A percentile compares a stretch with the other conserved stretches of the same genome.
Evolutionary conservation across 306 rosid genomes (phyloP).

Genomic region (Sechiopsis laciniata): DNA sequence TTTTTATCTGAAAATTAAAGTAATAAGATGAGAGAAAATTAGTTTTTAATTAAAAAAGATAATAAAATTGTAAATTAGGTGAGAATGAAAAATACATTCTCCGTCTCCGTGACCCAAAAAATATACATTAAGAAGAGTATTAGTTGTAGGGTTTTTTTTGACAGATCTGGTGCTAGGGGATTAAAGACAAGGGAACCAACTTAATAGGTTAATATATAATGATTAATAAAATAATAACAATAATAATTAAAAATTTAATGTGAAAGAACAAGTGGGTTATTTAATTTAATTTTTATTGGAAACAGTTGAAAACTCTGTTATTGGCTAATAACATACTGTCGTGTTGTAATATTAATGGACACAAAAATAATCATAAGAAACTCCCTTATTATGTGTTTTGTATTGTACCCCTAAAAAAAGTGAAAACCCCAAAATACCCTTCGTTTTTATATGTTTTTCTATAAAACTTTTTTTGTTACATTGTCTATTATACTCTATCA

Average conservation of each 20-base stretch:
- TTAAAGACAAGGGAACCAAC: conserved; percentile 1
- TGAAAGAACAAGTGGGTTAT: neutral
- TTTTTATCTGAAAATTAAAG: no score
- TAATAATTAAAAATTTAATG: neutral
- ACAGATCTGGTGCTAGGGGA: neutral
- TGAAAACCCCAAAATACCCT: neutral
- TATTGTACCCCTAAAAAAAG: neutral
- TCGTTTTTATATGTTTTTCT: neutral
- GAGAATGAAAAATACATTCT: no score
- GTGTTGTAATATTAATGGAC: no score
- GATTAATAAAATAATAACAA: neutral
- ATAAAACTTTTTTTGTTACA: neutral
- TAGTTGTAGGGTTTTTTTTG: no score
- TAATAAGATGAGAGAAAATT: no score
- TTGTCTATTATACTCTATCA: neutral
- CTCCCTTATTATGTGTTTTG: neutral
- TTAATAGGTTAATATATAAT: neutral
- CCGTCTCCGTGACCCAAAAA: no score
- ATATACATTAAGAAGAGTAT: no score
- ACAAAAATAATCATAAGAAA: no score
- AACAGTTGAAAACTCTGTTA: no score
- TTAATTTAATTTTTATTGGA: neutral
- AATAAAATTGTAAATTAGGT: no score
- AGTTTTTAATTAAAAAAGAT: no score
- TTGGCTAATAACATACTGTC: no score